Percentiles rank a stretch among this genome's conserved stretches.
Evolutionary conservation across 2,329 filamentous ascomycete genomes (phyloP).

Genomic region (Cladosporium sp.): DNA sequence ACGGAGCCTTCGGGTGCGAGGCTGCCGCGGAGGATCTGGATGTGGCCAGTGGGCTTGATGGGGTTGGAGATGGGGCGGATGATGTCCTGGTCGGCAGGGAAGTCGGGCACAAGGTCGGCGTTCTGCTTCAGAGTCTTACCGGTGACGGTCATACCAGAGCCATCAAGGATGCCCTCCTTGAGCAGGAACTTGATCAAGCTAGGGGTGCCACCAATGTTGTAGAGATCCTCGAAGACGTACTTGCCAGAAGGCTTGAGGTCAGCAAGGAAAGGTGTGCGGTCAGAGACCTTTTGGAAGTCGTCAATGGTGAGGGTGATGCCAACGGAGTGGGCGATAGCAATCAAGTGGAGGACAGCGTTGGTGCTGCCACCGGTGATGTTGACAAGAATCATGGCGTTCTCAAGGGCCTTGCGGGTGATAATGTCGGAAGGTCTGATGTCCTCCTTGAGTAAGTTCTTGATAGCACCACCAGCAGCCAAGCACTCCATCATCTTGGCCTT

Average conservation of each 20-base stretch:
- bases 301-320: slow-evolving; percentile 54
- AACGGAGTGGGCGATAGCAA: slow-evolving; percentile 50
- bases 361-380: slow-evolving; percentile 51
- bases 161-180: slow-evolving; percentile 52
- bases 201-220: slow-evolving; percentile 54
- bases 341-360: slow-evolving; percentile 51
- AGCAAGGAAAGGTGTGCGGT: slow-evolving; percentile 54
- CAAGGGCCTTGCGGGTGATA: slow-evolving; percentile 51
- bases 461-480: slow-evolving; percentile 52
- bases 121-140: slow-evolving; percentile 55
- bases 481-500: slow-evolving; percentile 55
- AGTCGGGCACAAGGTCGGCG: slow-evolving; percentile 59
- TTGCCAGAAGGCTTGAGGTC: slow-evolving; percentile 56
- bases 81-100: slow-evolving; percentile 70
- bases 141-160: slow-evolving; percentile 53
- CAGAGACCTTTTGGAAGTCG: slow-evolving; percentile 54
- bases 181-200: slow-evolving; percentile 54
- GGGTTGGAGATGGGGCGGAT: slow-evolving; percentile 69
- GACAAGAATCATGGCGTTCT: slow-evolving; percentile 55
- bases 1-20: slow-evolving; percentile 71
- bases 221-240: slow-evolving; percentile 63
- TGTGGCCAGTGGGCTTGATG: slow-evolving; percentile 71
- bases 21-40: slow-evolving; percentile 71
- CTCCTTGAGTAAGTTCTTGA: slow-evolving; percentile 54
- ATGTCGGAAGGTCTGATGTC: slow-evolving; percentile 54